phyloP scores from a whole-genome alignment of 2,329 filamentous ascomycete species.

The Talaromyces sp. region DNA sequence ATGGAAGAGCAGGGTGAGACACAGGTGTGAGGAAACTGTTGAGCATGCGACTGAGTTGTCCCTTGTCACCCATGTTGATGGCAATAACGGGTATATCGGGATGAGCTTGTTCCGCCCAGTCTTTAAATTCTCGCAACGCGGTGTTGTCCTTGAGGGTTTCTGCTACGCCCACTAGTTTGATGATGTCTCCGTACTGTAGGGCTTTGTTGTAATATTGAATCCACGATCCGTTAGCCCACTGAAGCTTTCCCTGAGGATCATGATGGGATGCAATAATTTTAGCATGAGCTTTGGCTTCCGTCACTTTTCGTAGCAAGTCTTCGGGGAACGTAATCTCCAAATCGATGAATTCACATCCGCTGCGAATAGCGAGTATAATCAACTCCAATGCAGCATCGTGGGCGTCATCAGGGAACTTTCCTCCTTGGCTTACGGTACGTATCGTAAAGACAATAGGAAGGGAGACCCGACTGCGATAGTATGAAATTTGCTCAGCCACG shows the following conservation, averaged over 20 bases:
- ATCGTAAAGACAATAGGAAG: conserved; percentile 91
- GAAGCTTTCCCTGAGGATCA: conserved; percentile 72
- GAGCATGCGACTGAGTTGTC: conserved; percentile 84
- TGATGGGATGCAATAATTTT: conserved; percentile 95
- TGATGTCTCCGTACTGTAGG: conserved; percentile 82
- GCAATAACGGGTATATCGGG: conserved; percentile 77
- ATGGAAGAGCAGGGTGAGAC: conserved; percentile 81
- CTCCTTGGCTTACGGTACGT: conserved; percentile 80
- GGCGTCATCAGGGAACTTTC: conserved; percentile 76
- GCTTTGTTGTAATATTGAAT: conserved; percentile 85
- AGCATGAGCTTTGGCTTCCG: conserved; percentile 66
- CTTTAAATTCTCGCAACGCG: conserved; percentile 75
- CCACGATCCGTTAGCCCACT: conserved; percentile 93
- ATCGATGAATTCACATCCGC: conserved; percentile 90
- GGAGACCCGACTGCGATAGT: conserved; percentile 67
- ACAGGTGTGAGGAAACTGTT: conserved; percentile 95
- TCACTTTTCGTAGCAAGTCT: conserved; percentile 66
- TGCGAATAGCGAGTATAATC: conserved; percentile 73
- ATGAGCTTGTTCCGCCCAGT: conserved; percentile 68
- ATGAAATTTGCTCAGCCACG: conserved; percentile 74
- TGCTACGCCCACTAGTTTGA: conserved; percentile 88
- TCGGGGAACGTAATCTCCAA: conserved; percentile 84
- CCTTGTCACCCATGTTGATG: conserved; percentile 88
- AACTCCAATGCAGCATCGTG: conserved; percentile 68
- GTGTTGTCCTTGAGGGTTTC: conserved; percentile 79